Evolutionary conservation across 2,329 filamentous ascomycete genomes (phyloP).

Genomic region (Truncatella angustata): DNA sequence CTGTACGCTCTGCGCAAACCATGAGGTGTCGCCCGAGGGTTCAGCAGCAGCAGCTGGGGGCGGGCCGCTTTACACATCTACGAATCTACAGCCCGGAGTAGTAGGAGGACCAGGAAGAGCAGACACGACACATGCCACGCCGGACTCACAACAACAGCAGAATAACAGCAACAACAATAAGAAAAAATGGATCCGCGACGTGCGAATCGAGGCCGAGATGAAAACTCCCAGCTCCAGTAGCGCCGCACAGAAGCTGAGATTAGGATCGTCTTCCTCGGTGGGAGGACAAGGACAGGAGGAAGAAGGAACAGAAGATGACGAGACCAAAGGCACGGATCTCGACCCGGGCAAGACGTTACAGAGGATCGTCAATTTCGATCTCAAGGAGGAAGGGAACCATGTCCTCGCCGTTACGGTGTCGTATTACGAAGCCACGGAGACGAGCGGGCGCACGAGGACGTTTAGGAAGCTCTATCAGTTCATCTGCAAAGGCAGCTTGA

Average conservation of each 20-base stretch:
- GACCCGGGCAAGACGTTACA: slow-evolving; percentile 69
- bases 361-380: slow-evolving; percentile 77
- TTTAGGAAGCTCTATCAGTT: slow-evolving; percentile 98
- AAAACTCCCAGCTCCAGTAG: slow-evolving; percentile 73
- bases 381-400: slow-evolving; percentile 93
- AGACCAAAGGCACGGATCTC: slow-evolving; percentile 44
- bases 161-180: too few species aligned
- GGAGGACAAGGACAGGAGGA: slow-evolving; percentile 10
- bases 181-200: slow-evolving; percentile 63
- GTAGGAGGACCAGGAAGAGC: too few species aligned
- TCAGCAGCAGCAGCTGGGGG: too few species aligned
- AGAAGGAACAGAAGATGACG: slow-evolving; percentile 15
- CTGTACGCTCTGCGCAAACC: slow-evolving; percentile 94
- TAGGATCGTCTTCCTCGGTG: slow-evolving; percentile 41
- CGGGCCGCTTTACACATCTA: too few species aligned
- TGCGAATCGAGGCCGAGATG: slow-evolving; percentile 88
- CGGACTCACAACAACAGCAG: slow-evolving; percentile 8
- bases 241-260: slow-evolving; percentile 62
- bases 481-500: slow-evolving; percentile 83
- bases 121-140: too few species aligned
- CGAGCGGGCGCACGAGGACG: slow-evolving; percentile 70
- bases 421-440: slow-evolving; percentile 83
- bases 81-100: too few species aligned
- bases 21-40: slow-evolving; percentile 55
- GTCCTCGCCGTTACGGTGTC: slow-evolving; percentile 90